Percentiles rank a stretch among this genome's conserved stretches.
Conservation (phyloP, 2,329 filamentous ascomycete genomes). For the Trichoderma arundinaceum region DNA sequence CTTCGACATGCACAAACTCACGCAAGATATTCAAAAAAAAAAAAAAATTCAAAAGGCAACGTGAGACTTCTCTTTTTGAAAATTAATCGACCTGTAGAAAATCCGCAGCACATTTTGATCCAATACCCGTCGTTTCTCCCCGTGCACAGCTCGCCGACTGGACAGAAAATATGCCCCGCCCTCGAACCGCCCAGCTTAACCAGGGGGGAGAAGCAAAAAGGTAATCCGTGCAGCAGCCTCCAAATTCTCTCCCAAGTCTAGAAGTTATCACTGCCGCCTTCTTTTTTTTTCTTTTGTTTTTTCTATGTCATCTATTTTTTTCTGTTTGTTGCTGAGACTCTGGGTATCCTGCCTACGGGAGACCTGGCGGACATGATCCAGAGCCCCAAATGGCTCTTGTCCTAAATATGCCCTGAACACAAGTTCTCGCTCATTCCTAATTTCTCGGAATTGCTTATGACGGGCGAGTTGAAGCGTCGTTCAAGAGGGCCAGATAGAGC, state of each 20-base stretch:
- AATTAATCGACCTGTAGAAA: neutral
- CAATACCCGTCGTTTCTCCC: too few species aligned
- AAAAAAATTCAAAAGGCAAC: neutral
- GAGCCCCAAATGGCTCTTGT: constrained; percentile 1
- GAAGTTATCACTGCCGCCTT: neutral
- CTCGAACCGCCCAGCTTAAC: too few species aligned
- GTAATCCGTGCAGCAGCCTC: neutral
- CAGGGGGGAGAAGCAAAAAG: neutral
- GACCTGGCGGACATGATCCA: constrained; percentile 32
- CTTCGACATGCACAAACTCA: neutral
- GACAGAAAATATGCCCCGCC: too few species aligned
- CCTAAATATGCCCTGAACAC: neutral
- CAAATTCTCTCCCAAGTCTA: neutral
- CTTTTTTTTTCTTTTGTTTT: neutral
- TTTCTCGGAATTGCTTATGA: neutral
- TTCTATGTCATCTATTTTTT: neutral
- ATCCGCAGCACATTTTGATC: neutral
- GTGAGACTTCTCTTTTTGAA: neutral
- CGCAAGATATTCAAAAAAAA: neutral
- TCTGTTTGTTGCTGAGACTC: neutral
- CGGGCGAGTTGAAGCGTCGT: neutral
- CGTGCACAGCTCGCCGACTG: too few species aligned
- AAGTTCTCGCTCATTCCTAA: neutral
- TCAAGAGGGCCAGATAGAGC: neutral
- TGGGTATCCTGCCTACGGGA: constrained; percentile 33